Base-by-base conservation (phyloP, 352 stramenopile genomes). In the Phytophthora foliorum region DNA sequence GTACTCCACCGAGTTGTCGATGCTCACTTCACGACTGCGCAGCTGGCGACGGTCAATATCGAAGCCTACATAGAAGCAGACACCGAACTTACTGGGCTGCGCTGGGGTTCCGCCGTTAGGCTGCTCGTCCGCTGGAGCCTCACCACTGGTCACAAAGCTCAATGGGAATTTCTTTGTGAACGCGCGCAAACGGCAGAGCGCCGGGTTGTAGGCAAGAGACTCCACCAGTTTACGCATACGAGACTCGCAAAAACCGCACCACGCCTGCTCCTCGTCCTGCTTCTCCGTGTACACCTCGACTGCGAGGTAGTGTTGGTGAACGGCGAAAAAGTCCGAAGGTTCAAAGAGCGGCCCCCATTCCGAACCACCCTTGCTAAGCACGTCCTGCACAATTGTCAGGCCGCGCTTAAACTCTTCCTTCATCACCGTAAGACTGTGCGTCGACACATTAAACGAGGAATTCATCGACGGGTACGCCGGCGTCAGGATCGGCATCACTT, bases 401-500 rank as follows among this genome's bases (percentile, higher is more conserved):
- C 81, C 88, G 36, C 88, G 82, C 69, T 93, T 91, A 53, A 98
- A 90, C 77, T 99, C 97, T 24, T 98, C 87, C 67, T 97, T 95
- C 76, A 99, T 98, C 25, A 98, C 87, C 24, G 93, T 78, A n/a
- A 98, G 77, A 66, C 97, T 98, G 63, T 98, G 93, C 34, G 88
- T 82, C 56, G 92, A 98, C 46, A 99, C 97, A 74, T 99, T 99
- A 80, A 99, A 99, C 17, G 97, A 98, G 24, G 97, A 99, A 81
- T 99, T 99, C 98, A 99, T 99, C 25, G 90, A 98, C 44, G 98
- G 98, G 80, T 99, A 99, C 52, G 96, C 97, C 5, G 98, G 98
- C 22, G 98, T 99, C 62, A 99, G 81, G 56, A 99, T 99, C 24
- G 98, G 98, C 97, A 99, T 99, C 17, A 99, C 81, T 76, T 99